Percentiles rank a stretch among this genome's conserved stretches.
Evolutionary conservation across 2,329 filamentous ascomycete genomes (phyloP).

Genomic region (Fusarium multiceps): DNA sequence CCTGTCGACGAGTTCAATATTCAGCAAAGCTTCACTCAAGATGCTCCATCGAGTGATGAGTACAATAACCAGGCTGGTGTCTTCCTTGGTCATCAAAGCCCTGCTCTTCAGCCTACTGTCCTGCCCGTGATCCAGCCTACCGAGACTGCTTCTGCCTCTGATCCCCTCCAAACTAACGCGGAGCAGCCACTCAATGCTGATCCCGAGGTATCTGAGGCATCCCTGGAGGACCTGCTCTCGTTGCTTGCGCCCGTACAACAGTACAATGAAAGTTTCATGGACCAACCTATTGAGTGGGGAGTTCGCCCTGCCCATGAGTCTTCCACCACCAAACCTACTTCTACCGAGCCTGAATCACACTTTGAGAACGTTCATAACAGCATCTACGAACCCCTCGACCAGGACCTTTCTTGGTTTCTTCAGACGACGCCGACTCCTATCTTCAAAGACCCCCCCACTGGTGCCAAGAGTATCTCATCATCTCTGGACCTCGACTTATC

Average conservation of each 20-base stretch:
- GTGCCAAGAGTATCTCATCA: not conserved
- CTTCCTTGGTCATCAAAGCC: not conserved
- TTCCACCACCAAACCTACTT: no score
- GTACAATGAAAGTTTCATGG: not conserved
- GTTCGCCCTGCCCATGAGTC: not conserved
- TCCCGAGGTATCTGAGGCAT: not conserved
- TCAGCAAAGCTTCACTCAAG: not conserved
- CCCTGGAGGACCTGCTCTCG: not conserved
- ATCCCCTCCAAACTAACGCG: not conserved
- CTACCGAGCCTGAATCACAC: not conserved
- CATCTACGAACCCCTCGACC: not conserved
- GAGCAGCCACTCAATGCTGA: not conserved
- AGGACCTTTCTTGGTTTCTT: not conserved
- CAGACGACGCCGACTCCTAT: not conserved
- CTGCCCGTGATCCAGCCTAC: not conserved
- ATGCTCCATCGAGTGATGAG: not conserved
- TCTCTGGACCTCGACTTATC: not conserved
- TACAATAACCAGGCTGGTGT: not conserved
- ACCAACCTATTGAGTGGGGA: not conserved
- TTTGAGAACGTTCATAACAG: not conserved
- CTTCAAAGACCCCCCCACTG: not conserved
- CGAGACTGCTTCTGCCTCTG: not conserved
- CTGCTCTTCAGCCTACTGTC: no score
- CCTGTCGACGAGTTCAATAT: not conserved
- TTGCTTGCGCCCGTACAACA: not conserved